Evolutionary conservation across 2,329 filamentous ascomycete species (phyloP).

Genomic region (Diaporthe velutina): DNA sequence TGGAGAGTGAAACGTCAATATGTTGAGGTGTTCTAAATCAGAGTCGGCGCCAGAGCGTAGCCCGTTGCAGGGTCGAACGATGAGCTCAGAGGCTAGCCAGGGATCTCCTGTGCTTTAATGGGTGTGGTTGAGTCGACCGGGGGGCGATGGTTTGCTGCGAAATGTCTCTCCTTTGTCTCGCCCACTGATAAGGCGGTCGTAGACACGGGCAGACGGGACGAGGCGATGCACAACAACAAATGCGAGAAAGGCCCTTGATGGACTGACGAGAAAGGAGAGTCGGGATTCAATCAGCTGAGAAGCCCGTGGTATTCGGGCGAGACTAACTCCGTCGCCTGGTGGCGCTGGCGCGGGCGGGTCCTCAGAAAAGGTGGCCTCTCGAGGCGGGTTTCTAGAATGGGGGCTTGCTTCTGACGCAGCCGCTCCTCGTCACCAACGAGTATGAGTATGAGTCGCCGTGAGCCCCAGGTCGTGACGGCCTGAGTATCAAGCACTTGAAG

Average conservation of each 20-base stretch:
- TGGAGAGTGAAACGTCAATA: slow-evolving; percentile 42
- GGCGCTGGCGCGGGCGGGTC: slow-evolving; percentile 16
- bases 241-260: slow-evolving; percentile 17
- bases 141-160: slow-evolving; percentile 13
- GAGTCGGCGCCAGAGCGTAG: slow-evolving; percentile 27
- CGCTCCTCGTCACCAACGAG: background rate
- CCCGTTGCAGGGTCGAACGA: slow-evolving; percentile 34
- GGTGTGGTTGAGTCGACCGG: slow-evolving; percentile 20
- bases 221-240: slow-evolving; percentile 16
- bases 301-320: slow-evolving; percentile 27
- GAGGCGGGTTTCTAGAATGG: background rate
- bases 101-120: slow-evolving; percentile 33
- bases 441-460: background rate
- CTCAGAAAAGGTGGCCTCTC: slow-evolving; percentile 9
- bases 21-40: slow-evolving; percentile 35
- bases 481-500: slow-evolving; percentile 12
- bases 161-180: slow-evolving; percentile 35
- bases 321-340: slow-evolving; percentile 20
- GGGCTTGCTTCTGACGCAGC: background rate
- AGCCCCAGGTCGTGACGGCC: slow-evolving; percentile 19
- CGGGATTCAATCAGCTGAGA: slow-evolving; percentile 23
- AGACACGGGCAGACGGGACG: slow-evolving; percentile 17
- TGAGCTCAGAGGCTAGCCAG: slow-evolving; percentile 19
- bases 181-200: slow-evolving; percentile 33
- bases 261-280: slow-evolving; percentile 28